A percentile compares a stretch with the other conserved stretches of the same genome.
phyloP scores from a whole-genome alignment of 2,329 filamentous ascomycete species.

The Alternaria sp. region DNA sequence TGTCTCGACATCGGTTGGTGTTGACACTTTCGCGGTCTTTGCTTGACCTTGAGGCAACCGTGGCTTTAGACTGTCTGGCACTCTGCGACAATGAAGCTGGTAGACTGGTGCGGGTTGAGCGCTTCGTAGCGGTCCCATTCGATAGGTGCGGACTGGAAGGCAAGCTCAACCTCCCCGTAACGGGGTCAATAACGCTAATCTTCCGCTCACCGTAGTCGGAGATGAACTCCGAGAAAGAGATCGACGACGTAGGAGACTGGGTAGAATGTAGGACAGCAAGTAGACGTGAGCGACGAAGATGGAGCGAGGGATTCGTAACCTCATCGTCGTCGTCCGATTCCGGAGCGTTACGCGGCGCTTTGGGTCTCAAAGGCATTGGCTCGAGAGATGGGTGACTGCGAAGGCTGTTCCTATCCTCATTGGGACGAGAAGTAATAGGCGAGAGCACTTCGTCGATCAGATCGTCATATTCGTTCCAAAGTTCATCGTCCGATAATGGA shows the following conservation, averaged over 20 bases:
- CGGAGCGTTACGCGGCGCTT: conserved; percentile 29
- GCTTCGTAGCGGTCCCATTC: conserved; percentile 38
- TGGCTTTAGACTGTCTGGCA: conserved; percentile 46
- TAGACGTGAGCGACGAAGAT: conserved; percentile 60
- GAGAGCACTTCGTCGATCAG: conserved; percentile 75
- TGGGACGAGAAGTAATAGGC: conserved; percentile 40
- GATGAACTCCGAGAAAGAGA: conserved; percentile 63
- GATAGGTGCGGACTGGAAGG: conserved; percentile 46
- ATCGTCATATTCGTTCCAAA: conserved; percentile 95
- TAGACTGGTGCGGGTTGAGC: conserved; percentile 48
- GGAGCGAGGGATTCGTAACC: conserved; percentile 48
- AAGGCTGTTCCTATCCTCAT: conserved; percentile 19
- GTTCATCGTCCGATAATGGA: conserved; percentile 79
- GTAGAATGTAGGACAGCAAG: conserved; percentile 61
- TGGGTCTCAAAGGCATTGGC: conserved; percentile 41
- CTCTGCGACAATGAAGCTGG: conserved; percentile 42
- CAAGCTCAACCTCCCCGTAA: conserved; percentile 51
- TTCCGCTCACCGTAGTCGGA: conserved; percentile 59
- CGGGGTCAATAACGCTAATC: conserved; percentile 50
- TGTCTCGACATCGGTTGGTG: conserved; percentile 59
- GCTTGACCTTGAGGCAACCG: conserved; percentile 43
- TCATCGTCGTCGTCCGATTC: conserved; percentile 46
- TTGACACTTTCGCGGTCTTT: conserved; percentile 47
- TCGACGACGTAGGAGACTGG: conserved; percentile 60
- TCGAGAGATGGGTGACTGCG: conserved; percentile 42